These are phyloP conservation scores for Calonectria multiphialidica DNA, from an alignment of 2,329 filamentous ascomycete genomes.

Conservation along the genomic window DNA sequence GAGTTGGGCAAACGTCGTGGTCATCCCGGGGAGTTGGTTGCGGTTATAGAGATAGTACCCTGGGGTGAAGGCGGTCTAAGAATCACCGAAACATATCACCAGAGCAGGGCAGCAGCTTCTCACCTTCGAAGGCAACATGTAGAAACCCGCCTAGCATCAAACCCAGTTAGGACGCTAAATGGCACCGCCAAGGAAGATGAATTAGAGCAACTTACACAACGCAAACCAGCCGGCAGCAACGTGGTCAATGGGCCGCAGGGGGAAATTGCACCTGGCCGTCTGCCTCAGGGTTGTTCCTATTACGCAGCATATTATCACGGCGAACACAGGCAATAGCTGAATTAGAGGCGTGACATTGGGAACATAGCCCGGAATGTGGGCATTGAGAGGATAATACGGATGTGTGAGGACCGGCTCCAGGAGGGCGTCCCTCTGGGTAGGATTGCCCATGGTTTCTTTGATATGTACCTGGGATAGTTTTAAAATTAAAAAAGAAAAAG, in stretches of 20 bases:
- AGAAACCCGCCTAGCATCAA: slow-evolving; percentile 69
- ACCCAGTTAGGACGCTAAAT: neutral
- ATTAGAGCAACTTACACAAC: slow-evolving; percentile 57
- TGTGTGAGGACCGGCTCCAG: slow-evolving; percentile 45
- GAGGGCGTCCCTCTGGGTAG: neutral
- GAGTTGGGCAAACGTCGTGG: slow-evolving; percentile 83
- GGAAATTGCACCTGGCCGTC: slow-evolving; percentile 32
- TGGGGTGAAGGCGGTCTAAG: slow-evolving; percentile 42
- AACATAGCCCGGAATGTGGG: slow-evolving; percentile 57
- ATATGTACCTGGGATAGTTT: no score
- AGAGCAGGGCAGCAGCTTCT: slow-evolving; percentile 12
- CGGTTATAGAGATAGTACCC: slow-evolving; percentile 84
- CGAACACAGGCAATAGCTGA: slow-evolving; percentile 53
- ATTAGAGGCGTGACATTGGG: slow-evolving; percentile 57
- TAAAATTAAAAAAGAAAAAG: neutral
- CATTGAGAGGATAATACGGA: slow-evolving; percentile 63
- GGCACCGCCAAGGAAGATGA: neutral
- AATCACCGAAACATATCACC: neutral
- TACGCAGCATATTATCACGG: slow-evolving; percentile 50
- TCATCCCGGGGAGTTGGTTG: slow-evolving; percentile 71
- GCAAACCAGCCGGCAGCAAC: slow-evolving; percentile 66
- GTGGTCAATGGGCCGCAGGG: slow-evolving; percentile 50
- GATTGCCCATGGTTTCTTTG: neutral
- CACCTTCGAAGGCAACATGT: slow-evolving; percentile 86
- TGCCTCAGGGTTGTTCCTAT: slow-evolving; percentile 48